These are phyloP conservation scores for Avena insularis DNA, from an alignment of 176 grass and related monocot genomes.

Conservation along the genomic window DNA sequence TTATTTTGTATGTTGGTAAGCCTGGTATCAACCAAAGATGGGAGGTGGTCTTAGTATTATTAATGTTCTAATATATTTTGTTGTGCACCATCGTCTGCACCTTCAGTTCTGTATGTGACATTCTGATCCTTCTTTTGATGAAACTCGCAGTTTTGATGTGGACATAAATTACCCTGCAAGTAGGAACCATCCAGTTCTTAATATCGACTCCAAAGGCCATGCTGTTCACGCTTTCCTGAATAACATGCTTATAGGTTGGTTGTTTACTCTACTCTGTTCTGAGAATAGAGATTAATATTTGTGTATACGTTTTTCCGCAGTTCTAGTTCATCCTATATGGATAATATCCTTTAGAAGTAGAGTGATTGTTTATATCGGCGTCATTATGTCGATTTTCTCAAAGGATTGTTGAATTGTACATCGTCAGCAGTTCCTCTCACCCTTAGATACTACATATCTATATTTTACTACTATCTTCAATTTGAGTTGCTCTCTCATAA, in stretches of 20 bases:
- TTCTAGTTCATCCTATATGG: slow-evolving; percentile 23
- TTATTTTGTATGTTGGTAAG: slow-evolving; percentile 1
- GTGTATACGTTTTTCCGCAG: slow-evolving; percentile 29
- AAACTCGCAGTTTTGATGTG: slow-evolving; percentile 64
- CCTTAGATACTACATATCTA: slow-evolving; percentile 5
- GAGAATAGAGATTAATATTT: slow-evolving; percentile 6
- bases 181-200: slow-evolving; percentile 55
- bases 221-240: slow-evolving; percentile 89
- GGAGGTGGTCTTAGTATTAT: slow-evolving; percentile 20
- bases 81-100: not conserved
- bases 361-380: slow-evolving; percentile 17
- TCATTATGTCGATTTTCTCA: slow-evolving; percentile 12
- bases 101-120: slow-evolving; percentile 26
- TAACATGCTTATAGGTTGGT: slow-evolving; percentile 73
- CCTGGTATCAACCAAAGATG: not conserved
- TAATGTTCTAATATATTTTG: slow-evolving; percentile 37
- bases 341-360: slow-evolving; percentile 23
- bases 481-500: not conserved
- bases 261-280: slow-evolving; percentile 11
- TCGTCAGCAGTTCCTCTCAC: not conserved
- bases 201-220: slow-evolving; percentile 84
- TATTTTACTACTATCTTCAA: not conserved
- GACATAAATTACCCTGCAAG: slow-evolving; percentile 53
- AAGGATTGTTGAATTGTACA: not conserved
- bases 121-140: slow-evolving; percentile 25